Percentiles rank a stretch among this genome's conserved stretches.
Evolutionary conservation across 371 early-diverging fungal species (phyloP).

Genomic region (Funneliformis caledonium): DNA sequence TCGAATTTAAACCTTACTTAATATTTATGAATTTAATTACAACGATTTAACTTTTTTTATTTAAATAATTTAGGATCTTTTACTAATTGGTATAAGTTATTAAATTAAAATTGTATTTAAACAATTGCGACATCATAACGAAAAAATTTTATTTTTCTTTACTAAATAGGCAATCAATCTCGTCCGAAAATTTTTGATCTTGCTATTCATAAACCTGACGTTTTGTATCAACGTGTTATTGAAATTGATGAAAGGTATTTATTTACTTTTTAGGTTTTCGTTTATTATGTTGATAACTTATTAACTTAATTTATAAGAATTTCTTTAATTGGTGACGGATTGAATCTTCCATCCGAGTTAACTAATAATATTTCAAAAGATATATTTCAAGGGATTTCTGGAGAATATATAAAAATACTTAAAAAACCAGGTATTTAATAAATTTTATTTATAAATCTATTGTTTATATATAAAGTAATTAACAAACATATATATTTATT

Average conservation of each 20-base stretch:
- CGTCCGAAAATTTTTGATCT: constrained; percentile 95
- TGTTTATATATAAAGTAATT: neutral
- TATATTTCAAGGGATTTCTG: constrained; percentile 79
- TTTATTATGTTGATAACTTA: neutral
- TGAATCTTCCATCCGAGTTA: constrained; percentile 58
- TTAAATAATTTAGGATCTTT: constrained; percentile 53
- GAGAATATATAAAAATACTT: constrained; percentile 81
- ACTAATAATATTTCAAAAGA: constrained; percentile 47
- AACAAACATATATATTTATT: neutral
- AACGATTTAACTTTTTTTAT: neutral
- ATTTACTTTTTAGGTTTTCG: neutral
- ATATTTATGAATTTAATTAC: neutral
- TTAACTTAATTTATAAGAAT: constrained; percentile 53
- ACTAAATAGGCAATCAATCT: constrained; percentile 83
- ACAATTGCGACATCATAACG: neutral
- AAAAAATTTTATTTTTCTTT: neutral
- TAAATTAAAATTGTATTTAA: neutral
- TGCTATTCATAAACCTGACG: constrained; percentile 77
- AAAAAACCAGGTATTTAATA: constrained; percentile 64
- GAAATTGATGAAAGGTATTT: constrained; percentile 86
- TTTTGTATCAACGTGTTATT: constrained; percentile 84
- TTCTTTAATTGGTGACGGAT: constrained; percentile 75
- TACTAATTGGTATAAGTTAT: constrained; percentile 59
- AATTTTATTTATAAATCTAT: neutral
- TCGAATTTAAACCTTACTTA: neutral